Evolutionary conservation across 23 red algal genomes (phyloP).

Genomic region (Chondrus crispus): DNA sequence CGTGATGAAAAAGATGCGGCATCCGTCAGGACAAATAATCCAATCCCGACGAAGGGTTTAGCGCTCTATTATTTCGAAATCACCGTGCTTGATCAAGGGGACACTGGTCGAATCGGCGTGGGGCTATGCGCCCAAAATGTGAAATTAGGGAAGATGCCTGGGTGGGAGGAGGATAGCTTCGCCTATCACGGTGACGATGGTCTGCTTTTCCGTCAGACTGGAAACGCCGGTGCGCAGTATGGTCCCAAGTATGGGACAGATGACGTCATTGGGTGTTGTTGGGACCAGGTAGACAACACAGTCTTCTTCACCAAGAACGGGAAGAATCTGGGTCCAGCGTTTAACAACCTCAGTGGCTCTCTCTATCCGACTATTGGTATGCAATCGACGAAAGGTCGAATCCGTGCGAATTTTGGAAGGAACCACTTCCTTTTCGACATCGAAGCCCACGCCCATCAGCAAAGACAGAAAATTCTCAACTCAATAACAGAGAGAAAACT

Average conservation of each 20-base stretch:
- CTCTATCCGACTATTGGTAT: conserved; percentile 94
- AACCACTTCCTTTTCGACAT: conserved; percentile 84
- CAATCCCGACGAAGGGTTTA: conserved; percentile 55
- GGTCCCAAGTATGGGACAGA: conserved; percentile 92
- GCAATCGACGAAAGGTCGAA: conserved; percentile 70
- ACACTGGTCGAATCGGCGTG: conserved; percentile 86
- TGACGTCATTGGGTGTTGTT: conserved; percentile 92
- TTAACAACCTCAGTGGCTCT: conserved; percentile 55
- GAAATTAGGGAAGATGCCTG: conserved; percentile 81
- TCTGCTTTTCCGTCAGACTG: conserved; percentile 82
- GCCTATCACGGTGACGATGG: conserved; percentile 98
- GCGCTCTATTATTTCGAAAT: conserved; percentile 97
- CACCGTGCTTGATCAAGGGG: conserved; percentile 67
- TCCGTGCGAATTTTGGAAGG: conserved; percentile 91
- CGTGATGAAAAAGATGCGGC: conserved; percentile 88
- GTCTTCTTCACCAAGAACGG: conserved; percentile 99
- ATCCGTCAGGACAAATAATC: conserved; percentile 64
- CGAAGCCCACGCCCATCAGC: conserved; percentile 54
- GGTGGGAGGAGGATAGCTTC: conserved; percentile 84
- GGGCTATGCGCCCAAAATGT: conserved; percentile 83
- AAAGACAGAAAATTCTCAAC: conserved; percentile 43
- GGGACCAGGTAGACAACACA: conserved; percentile 73
- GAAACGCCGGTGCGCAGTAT: conserved; percentile 69
- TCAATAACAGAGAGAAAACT: conserved; percentile 17
- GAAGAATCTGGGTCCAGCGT: conserved; percentile 71